Evolutionary conservation across 805 yeast species (phyloP).

Genomic region (Candida yuanshanica): DNA sequence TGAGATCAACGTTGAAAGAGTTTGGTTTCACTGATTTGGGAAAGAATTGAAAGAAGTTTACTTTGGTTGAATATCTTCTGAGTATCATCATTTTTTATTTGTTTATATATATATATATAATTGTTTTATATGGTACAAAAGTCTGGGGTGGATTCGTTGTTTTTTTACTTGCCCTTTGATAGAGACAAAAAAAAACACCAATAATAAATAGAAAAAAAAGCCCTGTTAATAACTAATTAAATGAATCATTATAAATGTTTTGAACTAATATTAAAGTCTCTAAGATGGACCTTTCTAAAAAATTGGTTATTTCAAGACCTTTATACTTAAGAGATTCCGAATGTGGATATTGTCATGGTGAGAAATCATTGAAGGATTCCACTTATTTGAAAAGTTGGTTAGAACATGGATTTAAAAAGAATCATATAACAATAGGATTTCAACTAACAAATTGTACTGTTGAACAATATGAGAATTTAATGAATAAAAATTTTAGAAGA

Average conservation of each 20-base stretch:
- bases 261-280: too few relatives aligned
- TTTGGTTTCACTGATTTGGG: constrained; percentile 77
- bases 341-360: constrained; percentile 69
- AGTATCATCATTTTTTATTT: constrained; percentile 5
- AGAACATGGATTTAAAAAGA: constrained; percentile 8
- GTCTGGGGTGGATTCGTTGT: too few relatives aligned
- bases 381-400: constrained; percentile 35
- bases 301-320: constrained; percentile 39
- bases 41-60: constrained; percentile 55
- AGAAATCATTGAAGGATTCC: constrained; percentile 16
- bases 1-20: constrained; percentile 55
- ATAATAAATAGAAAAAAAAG: neutral
- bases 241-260: too few relatives aligned
- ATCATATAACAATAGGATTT: constrained; percentile 32
- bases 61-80: constrained; percentile 8
- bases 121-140: too few relatives aligned
- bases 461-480: constrained; percentile 52
- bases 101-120: too few relatives aligned
- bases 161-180: too few relatives aligned
- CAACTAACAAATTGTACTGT: constrained; percentile 41
- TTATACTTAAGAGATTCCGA: constrained; percentile 36
- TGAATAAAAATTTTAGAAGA: constrained; percentile 73
- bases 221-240: too few relatives aligned
- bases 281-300: constrained; percentile 1
- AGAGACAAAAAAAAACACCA: neutral